A percentile compares a stretch with the other conserved stretches of the same genome.
These are phyloP conservation scores for Quillaja saponaria DNA, from an alignment of 306 rosid species.

Conservation along the genomic window DNA sequence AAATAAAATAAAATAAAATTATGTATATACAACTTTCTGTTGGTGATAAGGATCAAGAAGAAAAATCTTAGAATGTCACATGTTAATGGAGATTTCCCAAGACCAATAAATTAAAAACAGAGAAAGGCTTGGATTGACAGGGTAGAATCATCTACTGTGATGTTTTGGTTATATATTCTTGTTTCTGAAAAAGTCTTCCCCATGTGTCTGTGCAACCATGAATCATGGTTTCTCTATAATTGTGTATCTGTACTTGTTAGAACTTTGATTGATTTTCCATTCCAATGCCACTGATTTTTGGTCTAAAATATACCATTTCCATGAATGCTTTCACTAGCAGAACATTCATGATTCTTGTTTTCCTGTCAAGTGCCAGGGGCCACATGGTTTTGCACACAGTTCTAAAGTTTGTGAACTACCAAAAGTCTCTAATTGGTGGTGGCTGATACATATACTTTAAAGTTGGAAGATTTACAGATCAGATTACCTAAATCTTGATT, in stretches of 20 bases:
- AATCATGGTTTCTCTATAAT: too few relatives aligned
- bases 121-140: slow-evolving; percentile 27
- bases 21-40: slow-evolving; percentile 7
- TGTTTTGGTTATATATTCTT: slow-evolving; percentile 33
- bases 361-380: slow-evolving; percentile 44
- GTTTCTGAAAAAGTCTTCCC: slow-evolving; percentile 22
- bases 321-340: slow-evolving; percentile 15
- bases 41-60: slow-evolving; percentile 34
- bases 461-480: too few relatives aligned
- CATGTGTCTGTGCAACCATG: too few relatives aligned
- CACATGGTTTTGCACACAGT: slow-evolving; percentile 45
- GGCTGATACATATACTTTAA: background rate
- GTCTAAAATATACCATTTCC: slow-evolving; percentile 34
- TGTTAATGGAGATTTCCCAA: slow-evolving; percentile 37
- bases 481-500: too few relatives aligned
- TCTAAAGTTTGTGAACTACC: slow-evolving; percentile 10
- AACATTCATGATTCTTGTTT: slow-evolving; percentile 39
- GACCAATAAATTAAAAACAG: slow-evolving; percentile 8
- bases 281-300: slow-evolving; percentile 44
- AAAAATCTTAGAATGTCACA: slow-evolving; percentile 39
- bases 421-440: slow-evolving; percentile 32
- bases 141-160: slow-evolving; percentile 42
- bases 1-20: too few relatives aligned
- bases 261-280: slow-evolving; percentile 46
- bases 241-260: background rate